Percentiles rank a stretch among this genome's conserved stretches.
These are phyloP conservation scores for Brachypodium distachyon DNA, from an alignment of 202 grass and related monocot species.

Conservation along the genomic window DNA sequence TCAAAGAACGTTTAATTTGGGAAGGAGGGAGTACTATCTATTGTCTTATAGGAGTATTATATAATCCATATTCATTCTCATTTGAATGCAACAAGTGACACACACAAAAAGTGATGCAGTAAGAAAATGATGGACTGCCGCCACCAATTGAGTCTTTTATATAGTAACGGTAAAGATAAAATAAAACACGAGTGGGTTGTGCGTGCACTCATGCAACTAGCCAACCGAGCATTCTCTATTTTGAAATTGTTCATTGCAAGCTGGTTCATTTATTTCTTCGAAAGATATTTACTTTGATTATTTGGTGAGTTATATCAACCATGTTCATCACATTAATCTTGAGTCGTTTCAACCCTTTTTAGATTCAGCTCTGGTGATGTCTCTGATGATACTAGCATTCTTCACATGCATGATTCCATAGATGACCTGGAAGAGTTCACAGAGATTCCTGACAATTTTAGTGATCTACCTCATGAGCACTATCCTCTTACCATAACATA, in stretches of 20 bases:
- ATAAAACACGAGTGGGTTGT: not conserved
- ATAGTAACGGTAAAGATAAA: no score
- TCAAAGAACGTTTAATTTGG: no score
- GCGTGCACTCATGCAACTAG: not conserved
- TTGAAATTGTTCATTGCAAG: not conserved
- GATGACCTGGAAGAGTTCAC: conserved; percentile 52
- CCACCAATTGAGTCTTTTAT: no score
- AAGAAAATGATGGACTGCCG: no score
- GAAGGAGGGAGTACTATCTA: no score
- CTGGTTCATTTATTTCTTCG: not conserved
- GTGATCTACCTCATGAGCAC: conserved; percentile 18
- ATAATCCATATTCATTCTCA: no score
- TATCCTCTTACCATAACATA: conserved; percentile 79
- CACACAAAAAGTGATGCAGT: no score
- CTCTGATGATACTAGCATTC: conserved; percentile 17
- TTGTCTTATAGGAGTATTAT: no score
- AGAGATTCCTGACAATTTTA: conserved; percentile 59
- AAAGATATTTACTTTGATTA: not conserved
- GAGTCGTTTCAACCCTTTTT: not conserved
- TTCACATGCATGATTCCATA: conserved; percentile 52
- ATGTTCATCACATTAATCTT: not conserved
- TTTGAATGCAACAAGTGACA: no score
- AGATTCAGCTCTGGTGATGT: conserved; percentile 49
- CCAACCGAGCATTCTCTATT: not conserved
- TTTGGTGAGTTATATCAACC: not conserved